These are phyloP conservation scores for Boletus insuetus DNA, from an alignment of 768 basidiomycete genomes.

Conservation along the genomic window DNA sequence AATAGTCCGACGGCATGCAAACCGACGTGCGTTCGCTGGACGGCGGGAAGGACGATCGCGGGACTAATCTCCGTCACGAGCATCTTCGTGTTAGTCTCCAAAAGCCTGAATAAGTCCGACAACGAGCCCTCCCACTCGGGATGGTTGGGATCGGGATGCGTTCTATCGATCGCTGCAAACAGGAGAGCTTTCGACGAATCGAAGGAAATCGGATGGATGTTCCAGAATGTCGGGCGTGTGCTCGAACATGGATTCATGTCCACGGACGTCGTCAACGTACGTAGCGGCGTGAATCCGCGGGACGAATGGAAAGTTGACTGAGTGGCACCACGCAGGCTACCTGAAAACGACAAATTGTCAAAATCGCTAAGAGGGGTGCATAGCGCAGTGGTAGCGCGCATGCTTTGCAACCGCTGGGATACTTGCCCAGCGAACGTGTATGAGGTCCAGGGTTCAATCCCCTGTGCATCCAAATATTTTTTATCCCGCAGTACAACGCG, in stretches of 20 bases:
- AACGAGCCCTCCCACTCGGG: conserved; percentile 30
- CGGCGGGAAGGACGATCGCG: conserved; percentile 34
- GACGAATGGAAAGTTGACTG: conserved; percentile 24
- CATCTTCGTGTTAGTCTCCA: conserved; percentile 18
- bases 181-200: conserved; percentile 11
- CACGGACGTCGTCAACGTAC: conserved; percentile 15
- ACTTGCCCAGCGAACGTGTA: conserved; percentile 26
- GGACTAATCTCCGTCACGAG: conserved; percentile 34
- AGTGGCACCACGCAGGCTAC: no score
- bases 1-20: conserved; percentile 38
- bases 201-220: conserved; percentile 10
- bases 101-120: conserved; percentile 38
- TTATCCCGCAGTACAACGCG: background rate
- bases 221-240: conserved; percentile 9
- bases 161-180: conserved; percentile 43
- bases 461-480: conserved; percentile 38
- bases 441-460: conserved; percentile 45
- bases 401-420: conserved; percentile 34
- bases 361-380: conserved; percentile 10
- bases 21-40: conserved; percentile 41
- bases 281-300: conserved; percentile 18
- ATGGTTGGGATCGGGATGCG: conserved; percentile 24
- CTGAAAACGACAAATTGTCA: no score
- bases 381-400: conserved; percentile 42
- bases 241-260: conserved; percentile 19